Conservation (phyloP, 225 moss, liverwort and hornwort genomes). For the Pleurozium schreberi region DNA sequence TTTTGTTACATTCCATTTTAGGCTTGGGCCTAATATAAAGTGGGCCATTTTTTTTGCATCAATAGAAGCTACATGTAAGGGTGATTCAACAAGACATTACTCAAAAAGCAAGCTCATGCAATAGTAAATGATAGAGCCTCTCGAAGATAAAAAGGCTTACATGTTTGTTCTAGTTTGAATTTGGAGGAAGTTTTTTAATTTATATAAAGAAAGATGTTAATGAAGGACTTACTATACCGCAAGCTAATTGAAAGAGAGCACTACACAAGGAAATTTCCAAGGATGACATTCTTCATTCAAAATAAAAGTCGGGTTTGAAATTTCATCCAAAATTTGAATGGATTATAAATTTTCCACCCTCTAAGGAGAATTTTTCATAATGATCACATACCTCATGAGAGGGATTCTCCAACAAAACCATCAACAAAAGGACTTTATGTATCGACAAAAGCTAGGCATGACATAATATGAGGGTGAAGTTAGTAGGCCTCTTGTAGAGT, state of each 20-base stretch:
- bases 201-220: not conserved
- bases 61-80: not conserved
- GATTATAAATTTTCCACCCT: too few relatives aligned
- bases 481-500: not conserved
- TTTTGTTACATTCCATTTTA: too few relatives aligned
- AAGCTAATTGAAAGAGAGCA: not conserved
- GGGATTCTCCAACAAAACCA: not conserved
- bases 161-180: not conserved
- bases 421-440: not conserved
- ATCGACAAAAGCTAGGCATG: too few relatives aligned
- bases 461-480: not conserved
- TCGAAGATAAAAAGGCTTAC: not conserved
- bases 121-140: not conserved
- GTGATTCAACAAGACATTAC: too few relatives aligned
- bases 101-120: not conserved
- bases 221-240: too few relatives aligned
- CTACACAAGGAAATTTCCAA: fast-evolving
- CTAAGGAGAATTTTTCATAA: not conserved
- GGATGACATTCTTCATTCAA: not conserved
- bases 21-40: not conserved
- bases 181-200: not conserved
- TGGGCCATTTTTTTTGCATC: not conserved
- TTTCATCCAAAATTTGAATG: not conserved
- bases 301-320: not conserved
- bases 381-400: not conserved